A percentile compares a stretch with the other conserved stretches of the same genome.
These are phyloP conservation scores for Colletotrichum sidae DNA, from an alignment of 2,329 filamentous ascomycete genomes.

Conservation along the genomic window DNA sequence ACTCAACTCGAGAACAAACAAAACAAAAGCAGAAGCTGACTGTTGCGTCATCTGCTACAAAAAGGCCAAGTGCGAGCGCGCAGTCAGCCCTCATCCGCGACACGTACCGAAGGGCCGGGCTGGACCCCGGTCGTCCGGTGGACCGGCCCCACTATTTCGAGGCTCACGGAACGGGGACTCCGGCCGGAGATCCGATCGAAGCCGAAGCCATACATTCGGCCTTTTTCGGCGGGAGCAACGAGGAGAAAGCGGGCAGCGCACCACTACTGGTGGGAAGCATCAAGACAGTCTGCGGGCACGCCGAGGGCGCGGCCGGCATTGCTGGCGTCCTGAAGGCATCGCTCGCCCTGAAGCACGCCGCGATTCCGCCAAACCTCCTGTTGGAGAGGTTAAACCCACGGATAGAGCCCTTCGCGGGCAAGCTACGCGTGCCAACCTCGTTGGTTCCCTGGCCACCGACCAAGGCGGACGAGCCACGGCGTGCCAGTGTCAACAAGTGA, in stretches of 20 bases:
- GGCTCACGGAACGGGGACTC: conserved; percentile 54
- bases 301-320: conserved; percentile 42
- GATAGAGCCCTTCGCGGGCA: conserved; percentile 41
- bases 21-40: too few species aligned
- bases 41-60: too few species aligned
- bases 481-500: conserved; percentile 42
- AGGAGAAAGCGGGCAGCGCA: conserved; percentile 40
- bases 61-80: conserved; percentile 43
- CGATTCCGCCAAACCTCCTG: conserved; percentile 45
- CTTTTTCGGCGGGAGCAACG: conserved; percentile 37
- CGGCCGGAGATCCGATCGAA: conserved; percentile 48
- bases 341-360: conserved; percentile 36
- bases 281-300: conserved; percentile 45
- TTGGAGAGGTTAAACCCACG: conserved; percentile 45
- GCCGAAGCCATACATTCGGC: conserved; percentile 43
- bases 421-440: conserved; percentile 33
- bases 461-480: not conserved
- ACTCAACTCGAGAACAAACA: too few species aligned
- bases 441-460: conserved; percentile 37
- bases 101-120: conserved; percentile 40
- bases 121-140: conserved; percentile 22
- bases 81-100: conserved; percentile 44
- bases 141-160: conserved; percentile 40
- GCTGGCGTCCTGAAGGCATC: conserved; percentile 43
- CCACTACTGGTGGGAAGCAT: conserved; percentile 38